Evolutionary conservation across 1,284 basidiomycete species (phyloP).

Genomic region (Ceratobasidium sp.): DNA sequence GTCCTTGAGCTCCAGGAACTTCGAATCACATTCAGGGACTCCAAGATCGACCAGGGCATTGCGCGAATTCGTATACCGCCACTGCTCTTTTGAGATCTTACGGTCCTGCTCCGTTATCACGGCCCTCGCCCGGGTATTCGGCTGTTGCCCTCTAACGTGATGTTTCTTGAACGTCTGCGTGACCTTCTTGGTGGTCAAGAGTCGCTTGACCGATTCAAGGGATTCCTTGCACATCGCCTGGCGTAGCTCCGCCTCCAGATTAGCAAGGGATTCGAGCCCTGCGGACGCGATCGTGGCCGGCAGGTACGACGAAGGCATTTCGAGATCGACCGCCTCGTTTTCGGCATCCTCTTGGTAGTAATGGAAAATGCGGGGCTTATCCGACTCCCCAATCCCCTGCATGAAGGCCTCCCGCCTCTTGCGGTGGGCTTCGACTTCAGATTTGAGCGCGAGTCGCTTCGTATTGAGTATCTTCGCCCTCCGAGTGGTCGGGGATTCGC

Average conservation of each 20-base stretch:
- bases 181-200: background rate
- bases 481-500: background rate
- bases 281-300: background rate
- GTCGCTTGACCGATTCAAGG: background rate
- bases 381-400: background rate
- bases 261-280: background rate
- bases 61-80: conserved; percentile 1
- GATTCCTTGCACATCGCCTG: background rate
- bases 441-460: background rate
- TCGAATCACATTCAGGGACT: background rate
- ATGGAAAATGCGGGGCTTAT: background rate
- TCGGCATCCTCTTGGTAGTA: background rate
- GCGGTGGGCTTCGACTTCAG: background rate
- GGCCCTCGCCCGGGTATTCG: conserved; percentile 4
- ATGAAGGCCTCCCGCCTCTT: background rate
- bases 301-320: background rate
- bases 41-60: background rate
- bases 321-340: background rate
- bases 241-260: background rate
- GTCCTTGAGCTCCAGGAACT: background rate
- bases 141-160: background rate
- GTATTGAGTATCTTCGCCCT: background rate
- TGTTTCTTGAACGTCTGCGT: background rate
- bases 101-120: background rate
- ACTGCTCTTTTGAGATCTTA: background rate